These are phyloP conservation scores for Conticribra weissflogii DNA, from an alignment of 108 stramenopile species.

Conservation along the genomic window DNA sequence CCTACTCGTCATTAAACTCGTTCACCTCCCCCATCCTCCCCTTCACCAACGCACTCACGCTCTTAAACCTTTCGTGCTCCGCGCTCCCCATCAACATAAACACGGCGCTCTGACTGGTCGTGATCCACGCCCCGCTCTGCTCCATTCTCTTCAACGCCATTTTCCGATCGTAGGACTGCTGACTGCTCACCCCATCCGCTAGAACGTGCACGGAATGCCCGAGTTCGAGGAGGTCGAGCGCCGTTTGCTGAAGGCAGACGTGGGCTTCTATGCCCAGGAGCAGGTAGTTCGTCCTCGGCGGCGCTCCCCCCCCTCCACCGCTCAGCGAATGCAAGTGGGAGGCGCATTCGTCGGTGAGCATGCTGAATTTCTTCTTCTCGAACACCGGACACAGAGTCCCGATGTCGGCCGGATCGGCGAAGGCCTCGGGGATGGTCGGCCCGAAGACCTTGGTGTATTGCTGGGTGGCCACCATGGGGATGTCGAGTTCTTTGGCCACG, in stretches of 20 bases:
- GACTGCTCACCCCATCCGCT: constrained; percentile 86
- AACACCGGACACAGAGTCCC: constrained; percentile 54
- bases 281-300: constrained; percentile 57
- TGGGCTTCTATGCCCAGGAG: constrained; percentile 98
- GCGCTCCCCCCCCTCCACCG: too few species aligned
- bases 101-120: constrained; percentile 84
- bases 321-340: constrained; percentile 49
- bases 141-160: constrained; percentile 83
- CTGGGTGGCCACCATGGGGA: constrained; percentile 92
- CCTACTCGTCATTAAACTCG: constrained; percentile 76
- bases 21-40: constrained; percentile 81
- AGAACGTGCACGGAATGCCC: constrained; percentile 91
- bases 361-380: constrained; percentile 95
- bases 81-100: constrained; percentile 88
- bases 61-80: constrained; percentile 85
- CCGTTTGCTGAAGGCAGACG: constrained; percentile 94
- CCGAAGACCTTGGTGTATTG: constrained; percentile 98
- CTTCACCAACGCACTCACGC: constrained; percentile 83
- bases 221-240: constrained; percentile 84
- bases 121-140: constrained; percentile 77
- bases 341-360: constrained; percentile 84
- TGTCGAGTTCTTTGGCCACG: constrained; percentile 76
- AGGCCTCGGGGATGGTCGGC: constrained; percentile 70
- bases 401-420: constrained; percentile 62
- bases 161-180: constrained; percentile 78